Evolutionary conservation across 441 rosid genomes (phyloP).

Genomic region (Adansonia gregorii): DNA sequence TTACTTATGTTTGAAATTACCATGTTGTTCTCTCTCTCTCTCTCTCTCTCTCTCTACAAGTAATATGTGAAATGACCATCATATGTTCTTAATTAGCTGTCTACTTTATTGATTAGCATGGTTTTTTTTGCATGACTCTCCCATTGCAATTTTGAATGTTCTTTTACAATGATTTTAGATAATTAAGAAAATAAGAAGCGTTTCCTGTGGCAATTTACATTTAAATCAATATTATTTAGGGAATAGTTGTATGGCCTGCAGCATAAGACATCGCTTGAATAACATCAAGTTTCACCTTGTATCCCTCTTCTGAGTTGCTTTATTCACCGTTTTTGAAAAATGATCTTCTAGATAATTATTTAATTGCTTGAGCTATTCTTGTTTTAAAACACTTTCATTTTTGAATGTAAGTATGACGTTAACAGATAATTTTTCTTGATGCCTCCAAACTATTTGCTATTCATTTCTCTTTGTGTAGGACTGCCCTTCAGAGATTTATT

Average conservation of each 20-base stretch:
- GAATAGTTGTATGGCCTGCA: constrained; percentile 8
- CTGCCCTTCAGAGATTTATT: neutral
- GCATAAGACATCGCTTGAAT: constrained; percentile 1
- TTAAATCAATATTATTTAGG: constrained; percentile 5
- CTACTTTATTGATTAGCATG: neutral
- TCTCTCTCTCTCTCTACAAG: constrained; percentile 13
- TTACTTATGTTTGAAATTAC: constrained; percentile 11
- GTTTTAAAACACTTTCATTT: constrained; percentile 7
- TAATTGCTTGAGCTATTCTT: constrained; percentile 18
- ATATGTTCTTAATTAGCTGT: constrained; percentile 8
- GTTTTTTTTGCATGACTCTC: neutral
- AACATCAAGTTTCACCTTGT: constrained; percentile 12
- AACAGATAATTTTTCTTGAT: neutral
- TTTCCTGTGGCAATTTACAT: neutral
- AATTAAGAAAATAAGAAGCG: neutral
- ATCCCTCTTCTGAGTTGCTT: constrained; percentile 17
- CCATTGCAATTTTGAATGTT: neutral
- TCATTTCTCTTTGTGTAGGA: constrained; percentile 15
- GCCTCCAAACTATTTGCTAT: neutral
- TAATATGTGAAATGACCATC: constrained; percentile 1
- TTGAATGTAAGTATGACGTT: neutral
- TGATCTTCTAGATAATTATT: constrained; percentile 1
- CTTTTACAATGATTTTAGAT: neutral
- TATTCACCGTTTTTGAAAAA: neutral
- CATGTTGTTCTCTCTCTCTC: neutral